phyloP scores from a whole-genome alignment of 1,284 basidiomycete species.

The Omphalotus olearius region DNA sequence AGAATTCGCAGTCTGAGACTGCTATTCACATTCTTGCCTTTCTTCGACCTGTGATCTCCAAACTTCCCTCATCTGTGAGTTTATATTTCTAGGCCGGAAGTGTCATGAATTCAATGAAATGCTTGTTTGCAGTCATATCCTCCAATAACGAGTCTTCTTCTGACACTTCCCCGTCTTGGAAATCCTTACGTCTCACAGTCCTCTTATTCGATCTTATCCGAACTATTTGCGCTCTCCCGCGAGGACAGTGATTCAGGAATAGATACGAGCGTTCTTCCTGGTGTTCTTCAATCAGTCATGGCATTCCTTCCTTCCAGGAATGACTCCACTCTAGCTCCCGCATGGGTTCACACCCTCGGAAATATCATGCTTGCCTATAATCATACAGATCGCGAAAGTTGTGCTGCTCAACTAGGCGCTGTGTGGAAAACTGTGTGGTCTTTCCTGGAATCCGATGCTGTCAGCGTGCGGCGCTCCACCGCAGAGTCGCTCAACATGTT shows the following conservation, averaged over 20 bases:
- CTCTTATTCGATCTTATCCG: constrained; percentile 76
- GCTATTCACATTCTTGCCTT: constrained; percentile 82
- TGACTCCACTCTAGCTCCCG: constrained; percentile 55
- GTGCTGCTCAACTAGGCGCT: constrained; percentile 50
- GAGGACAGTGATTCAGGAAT: constrained; percentile 43
- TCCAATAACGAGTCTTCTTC: constrained; percentile 62
- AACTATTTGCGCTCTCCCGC: constrained; percentile 58
- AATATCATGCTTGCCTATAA: constrained; percentile 63
- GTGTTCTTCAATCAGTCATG: constrained; percentile 71
- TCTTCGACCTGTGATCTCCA: constrained; percentile 60
- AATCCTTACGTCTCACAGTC: constrained; percentile 84
- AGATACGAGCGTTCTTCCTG: constrained; percentile 52
- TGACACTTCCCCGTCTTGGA: constrained; percentile 77
- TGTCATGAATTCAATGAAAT: constrained; percentile 17
- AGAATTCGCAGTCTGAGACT: constrained; percentile 61
- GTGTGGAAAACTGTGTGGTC: constrained; percentile 79
- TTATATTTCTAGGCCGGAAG: background rate
- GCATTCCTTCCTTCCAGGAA: constrained; percentile 69
- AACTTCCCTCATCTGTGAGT: constrained; percentile 64
- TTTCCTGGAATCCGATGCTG: constrained; percentile 63
- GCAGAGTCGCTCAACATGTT: constrained; percentile 62
- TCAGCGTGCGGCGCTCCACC: constrained; percentile 55
- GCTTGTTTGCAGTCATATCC: constrained; percentile 58
- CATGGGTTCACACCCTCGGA: constrained; percentile 74
- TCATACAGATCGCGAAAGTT: constrained; percentile 41